Evolutionary conservation across 768 basidiomycete genomes (phyloP).

Genomic region (Leccinum uliginosum): DNA sequence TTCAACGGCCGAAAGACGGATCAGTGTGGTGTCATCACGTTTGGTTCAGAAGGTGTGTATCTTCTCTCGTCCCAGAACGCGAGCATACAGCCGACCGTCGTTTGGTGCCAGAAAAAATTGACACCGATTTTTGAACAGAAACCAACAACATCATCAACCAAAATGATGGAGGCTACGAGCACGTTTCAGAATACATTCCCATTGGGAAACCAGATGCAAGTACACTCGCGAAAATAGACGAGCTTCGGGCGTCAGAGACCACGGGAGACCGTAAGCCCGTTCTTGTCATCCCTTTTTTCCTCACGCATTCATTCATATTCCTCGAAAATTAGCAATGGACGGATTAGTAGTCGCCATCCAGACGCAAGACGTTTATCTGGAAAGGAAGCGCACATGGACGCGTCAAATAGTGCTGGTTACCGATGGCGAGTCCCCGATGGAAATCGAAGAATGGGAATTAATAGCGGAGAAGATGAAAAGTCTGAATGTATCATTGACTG

Average conservation of each 20-base stretch:
- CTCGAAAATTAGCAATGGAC: constrained; percentile 59
- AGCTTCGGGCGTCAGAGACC: constrained; percentile 50
- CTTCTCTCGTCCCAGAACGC: background rate
- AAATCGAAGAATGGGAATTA: constrained; percentile 71
- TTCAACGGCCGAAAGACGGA: constrained; percentile 91
- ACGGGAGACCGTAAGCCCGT: constrained; percentile 60
- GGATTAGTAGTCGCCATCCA: constrained; percentile 84
- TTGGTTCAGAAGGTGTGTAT: constrained; percentile 69
- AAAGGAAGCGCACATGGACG: constrained; percentile 76
- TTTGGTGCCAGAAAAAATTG: background rate
- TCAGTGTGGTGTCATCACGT: constrained; percentile 84
- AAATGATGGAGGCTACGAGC: constrained; percentile 65
- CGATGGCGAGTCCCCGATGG: constrained; percentile 74
- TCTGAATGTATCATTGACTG: constrained; percentile 52
- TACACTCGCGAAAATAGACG: constrained; percentile 64
- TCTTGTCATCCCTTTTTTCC: background rate
- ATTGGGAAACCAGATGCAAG: constrained; percentile 61
- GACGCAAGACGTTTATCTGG: constrained; percentile 65
- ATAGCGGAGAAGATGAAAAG: constrained; percentile 62
- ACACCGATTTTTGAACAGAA: constrained; percentile 33
- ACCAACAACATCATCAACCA: constrained; percentile 63
- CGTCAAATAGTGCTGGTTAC: constrained; percentile 82
- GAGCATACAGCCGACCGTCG: background rate
- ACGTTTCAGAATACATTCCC: constrained; percentile 65
- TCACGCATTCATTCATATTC: background rate